A percentile compares a stretch with the other conserved stretches of the same genome.
Conservation (phyloP, 768 basidiomycete species). For the Trametes punicea region DNA sequence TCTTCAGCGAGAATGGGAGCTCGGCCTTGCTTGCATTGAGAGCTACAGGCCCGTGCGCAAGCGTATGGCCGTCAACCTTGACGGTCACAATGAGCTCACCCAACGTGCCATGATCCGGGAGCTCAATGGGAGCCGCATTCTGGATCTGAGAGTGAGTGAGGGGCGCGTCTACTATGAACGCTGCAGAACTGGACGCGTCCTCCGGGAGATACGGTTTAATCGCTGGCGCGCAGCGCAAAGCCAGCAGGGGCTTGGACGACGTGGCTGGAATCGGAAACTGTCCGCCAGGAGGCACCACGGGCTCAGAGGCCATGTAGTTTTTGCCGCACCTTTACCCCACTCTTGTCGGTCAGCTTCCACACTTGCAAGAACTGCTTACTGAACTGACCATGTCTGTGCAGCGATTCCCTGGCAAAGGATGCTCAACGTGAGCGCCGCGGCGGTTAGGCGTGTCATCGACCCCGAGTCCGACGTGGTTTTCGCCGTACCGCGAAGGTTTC, state of each 20-base stretch:
- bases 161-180: constrained; percentile 38
- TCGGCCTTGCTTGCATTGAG: constrained; percentile 37
- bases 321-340: constrained; percentile 46
- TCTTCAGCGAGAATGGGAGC: constrained; percentile 33
- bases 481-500: too few relatives aligned
- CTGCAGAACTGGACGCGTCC: constrained; percentile 30
- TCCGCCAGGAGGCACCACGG: constrained; percentile 44
- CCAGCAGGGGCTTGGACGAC: constrained; percentile 38
- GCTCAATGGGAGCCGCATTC: constrained; percentile 33
- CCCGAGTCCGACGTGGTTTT: background rate
- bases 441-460: background rate
- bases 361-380: background rate
- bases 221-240: constrained; percentile 45
- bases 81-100: constrained; percentile 30
- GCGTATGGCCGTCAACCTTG: constrained; percentile 25
- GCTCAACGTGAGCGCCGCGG: background rate
- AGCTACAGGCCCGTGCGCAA: constrained; percentile 31
- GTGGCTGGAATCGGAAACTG: constrained; percentile 38
- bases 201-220: constrained; percentile 47
- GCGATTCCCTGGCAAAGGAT: constrained; percentile 1
- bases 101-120: constrained; percentile 14
- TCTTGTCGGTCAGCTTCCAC: background rate
- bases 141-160: constrained; percentile 35
- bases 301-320: constrained; percentile 41
- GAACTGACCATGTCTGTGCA: constrained; percentile 7